Conservation (phyloP, 805 yeast genomes). For the Wickerhamomyces sydowiorum region DNA sequence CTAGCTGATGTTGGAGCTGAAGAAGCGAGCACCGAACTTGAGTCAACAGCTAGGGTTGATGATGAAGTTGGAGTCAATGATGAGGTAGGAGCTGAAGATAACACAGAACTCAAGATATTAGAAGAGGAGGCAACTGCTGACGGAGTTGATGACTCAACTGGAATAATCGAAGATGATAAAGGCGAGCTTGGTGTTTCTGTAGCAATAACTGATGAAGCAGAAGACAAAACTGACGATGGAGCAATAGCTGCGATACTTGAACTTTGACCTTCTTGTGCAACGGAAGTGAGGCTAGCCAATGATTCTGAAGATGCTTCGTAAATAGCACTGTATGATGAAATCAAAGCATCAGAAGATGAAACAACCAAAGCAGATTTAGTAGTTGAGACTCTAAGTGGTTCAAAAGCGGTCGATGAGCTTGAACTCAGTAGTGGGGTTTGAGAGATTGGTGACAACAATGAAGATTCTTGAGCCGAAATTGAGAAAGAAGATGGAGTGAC, state of each 20-base stretch:
- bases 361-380: not conserved
- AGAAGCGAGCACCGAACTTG: constrained; percentile 19
- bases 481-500: not conserved
- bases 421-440: no score
- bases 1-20: constrained; percentile 12
- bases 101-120: no score
- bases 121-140: no score
- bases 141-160: not conserved
- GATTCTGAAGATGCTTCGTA: no score
- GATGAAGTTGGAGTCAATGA: not conserved
- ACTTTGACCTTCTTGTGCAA: no score
- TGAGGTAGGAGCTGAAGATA: not conserved
- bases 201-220: no score
- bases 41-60: not conserved
- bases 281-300: no score
- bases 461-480: not conserved
- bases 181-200: not conserved
- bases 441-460: no score
- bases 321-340: no score
- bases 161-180: not conserved
- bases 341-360: not conserved
- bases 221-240: not conserved
- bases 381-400: not conserved
- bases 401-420: not conserved
- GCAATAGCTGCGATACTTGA: not conserved